Conservation (phyloP, 192 early-diverging fungal genomes). For the Linnemannia schmuckeri region DNA sequence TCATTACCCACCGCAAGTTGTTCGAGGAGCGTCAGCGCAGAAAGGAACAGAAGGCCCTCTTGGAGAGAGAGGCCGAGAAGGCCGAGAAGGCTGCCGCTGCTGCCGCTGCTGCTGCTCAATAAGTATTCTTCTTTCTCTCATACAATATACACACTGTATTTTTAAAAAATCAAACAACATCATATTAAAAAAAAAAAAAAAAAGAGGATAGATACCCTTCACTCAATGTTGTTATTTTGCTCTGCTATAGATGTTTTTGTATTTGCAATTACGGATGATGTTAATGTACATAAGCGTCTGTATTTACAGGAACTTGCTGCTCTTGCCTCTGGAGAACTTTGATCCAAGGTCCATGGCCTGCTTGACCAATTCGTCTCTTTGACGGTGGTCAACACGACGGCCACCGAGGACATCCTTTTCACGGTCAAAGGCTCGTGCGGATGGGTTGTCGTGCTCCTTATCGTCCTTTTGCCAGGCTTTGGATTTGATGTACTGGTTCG, state of each 20-base stretch:
- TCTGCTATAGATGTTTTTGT: not conserved
- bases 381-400: slow-evolving; percentile 61
- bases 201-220: slow-evolving; percentile 28
- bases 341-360: slow-evolving; percentile 58
- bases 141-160: slow-evolving; percentile 22
- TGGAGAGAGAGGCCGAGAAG: slow-evolving; percentile 74
- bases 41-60: slow-evolving; percentile 77
- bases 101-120: slow-evolving; percentile 29
- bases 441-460: slow-evolving; percentile 61
- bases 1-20: slow-evolving; percentile 87
- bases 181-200: slow-evolving; percentile 14
- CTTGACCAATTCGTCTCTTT: slow-evolving; percentile 61
- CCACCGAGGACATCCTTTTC: slow-evolving; percentile 67
- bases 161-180: not conserved
- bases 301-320: slow-evolving; percentile 55
- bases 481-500: slow-evolving; percentile 53
- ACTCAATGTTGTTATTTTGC: not conserved
- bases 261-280: not conserved
- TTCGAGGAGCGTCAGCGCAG: slow-evolving; percentile 84
- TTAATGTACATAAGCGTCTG: not conserved
- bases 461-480: slow-evolving; percentile 55
- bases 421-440: slow-evolving; percentile 68
- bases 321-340: slow-evolving; percentile 67
- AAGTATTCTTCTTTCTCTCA: not conserved
- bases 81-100: slow-evolving; percentile 65